phyloP scores from a whole-genome alignment of 1,284 basidiomycete species.

The Kwoniella shivajii region DNA sequence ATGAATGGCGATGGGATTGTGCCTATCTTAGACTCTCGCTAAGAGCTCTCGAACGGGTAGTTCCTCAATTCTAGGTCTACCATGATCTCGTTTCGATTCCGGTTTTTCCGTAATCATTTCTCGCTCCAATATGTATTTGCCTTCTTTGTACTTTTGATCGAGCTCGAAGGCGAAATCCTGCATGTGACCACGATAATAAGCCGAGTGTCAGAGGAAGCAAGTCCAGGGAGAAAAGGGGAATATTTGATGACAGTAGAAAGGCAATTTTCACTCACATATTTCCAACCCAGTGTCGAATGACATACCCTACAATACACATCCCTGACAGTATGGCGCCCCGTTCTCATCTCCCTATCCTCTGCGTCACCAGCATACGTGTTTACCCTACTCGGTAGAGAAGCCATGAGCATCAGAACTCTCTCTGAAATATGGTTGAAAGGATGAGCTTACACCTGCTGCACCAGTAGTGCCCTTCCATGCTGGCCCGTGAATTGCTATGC shows the following conservation, averaged over 20 bases:
- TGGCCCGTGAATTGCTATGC: slow-evolving; percentile 86
- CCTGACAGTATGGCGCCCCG: slow-evolving; percentile 91
- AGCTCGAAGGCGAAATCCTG: slow-evolving; percentile 89
- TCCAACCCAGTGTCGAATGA: slow-evolving; percentile 84
- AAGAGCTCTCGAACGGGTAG: slow-evolving; percentile 24
- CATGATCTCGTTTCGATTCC: slow-evolving; percentile 32
- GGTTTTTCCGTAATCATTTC: slow-evolving; percentile 65
- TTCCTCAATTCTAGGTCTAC: slow-evolving; percentile 41
- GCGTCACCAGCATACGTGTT: slow-evolving; percentile 86
- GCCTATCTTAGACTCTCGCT: slow-evolving; percentile 9
- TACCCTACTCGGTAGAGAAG: slow-evolving; percentile 61
- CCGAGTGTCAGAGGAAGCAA: slow-evolving; percentile 2
- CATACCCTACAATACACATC: slow-evolving; percentile 94
- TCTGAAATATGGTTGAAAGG: neutral
- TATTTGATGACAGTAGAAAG: too few species aligned
- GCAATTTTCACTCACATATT: slow-evolving; percentile 89
- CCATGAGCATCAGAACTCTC: neutral
- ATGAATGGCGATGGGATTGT: neutral
- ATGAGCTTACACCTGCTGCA: slow-evolving; percentile 78
- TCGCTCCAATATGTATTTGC: slow-evolving; percentile 95
- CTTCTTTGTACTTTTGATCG: slow-evolving; percentile 96
- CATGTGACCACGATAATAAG: neutral
- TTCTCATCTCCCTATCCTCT: slow-evolving; percentile 92
- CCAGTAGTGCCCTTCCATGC: slow-evolving; percentile 91
- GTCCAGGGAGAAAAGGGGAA: too few species aligned